Evolutionary conservation across 2,329 filamentous ascomycete species (phyloP).

Genomic region (Beauveria varroae): DNA sequence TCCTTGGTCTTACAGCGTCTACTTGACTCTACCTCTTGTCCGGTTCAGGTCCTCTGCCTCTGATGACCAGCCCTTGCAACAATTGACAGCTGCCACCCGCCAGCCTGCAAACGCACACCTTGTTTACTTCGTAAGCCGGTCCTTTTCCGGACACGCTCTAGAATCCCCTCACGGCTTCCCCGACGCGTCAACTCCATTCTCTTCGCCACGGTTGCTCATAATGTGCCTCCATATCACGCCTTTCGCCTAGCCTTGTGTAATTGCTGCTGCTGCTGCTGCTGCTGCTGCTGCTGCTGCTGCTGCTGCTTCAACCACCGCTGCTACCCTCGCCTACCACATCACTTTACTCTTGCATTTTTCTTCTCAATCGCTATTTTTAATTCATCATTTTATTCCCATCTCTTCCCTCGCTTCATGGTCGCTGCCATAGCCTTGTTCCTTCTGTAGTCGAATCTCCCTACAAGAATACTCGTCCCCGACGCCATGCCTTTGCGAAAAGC

Average conservation of each 20-base stretch:
- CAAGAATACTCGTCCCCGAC: background rate
- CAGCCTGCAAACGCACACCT: constrained; percentile 2
- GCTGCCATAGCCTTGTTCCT: background rate
- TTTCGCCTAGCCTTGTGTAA: constrained; percentile 4
- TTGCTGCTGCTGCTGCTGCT: background rate
- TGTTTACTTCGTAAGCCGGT: background rate
- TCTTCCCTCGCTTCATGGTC: background rate
- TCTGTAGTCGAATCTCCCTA: background rate
- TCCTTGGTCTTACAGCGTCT: background rate
- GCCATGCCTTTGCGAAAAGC: constrained; percentile 5
- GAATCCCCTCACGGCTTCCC: background rate
- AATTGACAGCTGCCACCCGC: constrained; percentile 2
- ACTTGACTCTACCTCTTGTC: background rate
- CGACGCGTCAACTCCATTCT: background rate
- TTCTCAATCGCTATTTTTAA: background rate
- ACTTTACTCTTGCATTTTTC: constrained; percentile 6
- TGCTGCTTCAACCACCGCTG: background rate
- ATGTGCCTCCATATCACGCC: background rate
- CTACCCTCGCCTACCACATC: constrained; percentile 2
- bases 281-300: background rate
- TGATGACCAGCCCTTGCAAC: background rate
- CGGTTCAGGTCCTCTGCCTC: background rate
- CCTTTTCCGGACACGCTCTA: background rate
- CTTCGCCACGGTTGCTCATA: background rate
- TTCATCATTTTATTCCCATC: background rate